Percentiles rank a stretch among this genome's conserved stretches.
phyloP scores from a whole-genome alignment of 2,329 filamentous ascomycete species.

The Colletotrichum nymphaeae region DNA sequence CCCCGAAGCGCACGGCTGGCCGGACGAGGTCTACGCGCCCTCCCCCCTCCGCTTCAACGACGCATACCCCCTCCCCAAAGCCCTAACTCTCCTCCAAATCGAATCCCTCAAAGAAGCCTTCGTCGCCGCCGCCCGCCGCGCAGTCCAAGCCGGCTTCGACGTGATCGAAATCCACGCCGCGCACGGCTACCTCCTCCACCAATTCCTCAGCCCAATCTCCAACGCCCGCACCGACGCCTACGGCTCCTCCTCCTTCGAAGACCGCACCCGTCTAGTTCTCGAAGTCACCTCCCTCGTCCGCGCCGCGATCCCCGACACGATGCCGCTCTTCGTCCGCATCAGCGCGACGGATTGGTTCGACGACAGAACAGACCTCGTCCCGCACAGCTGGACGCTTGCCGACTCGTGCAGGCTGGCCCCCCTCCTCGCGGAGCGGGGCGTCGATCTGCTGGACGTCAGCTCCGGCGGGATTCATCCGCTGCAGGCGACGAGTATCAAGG shows the following conservation, averaged over 20 bases:
- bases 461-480: conserved; percentile 72
- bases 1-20: conserved; percentile 63
- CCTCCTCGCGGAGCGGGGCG: conserved; percentile 72
- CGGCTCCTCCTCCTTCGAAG: conserved; percentile 74
- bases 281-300: conserved; percentile 75
- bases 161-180: conserved; percentile 80
- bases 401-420: conserved; percentile 73
- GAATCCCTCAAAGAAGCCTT: conserved; percentile 71
- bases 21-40: conserved; percentile 60
- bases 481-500: conserved; percentile 62
- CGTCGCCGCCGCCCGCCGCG: conserved; percentile 62
- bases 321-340: conserved; percentile 80
- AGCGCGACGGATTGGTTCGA: conserved; percentile 84
- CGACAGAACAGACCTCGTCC: conserved; percentile 60
- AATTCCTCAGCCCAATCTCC: conserved; percentile 76
- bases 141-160: conserved; percentile 75
- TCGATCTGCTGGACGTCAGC: conserved; percentile 81
- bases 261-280: conserved; percentile 74
- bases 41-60: conserved; percentile 66
- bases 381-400: conserved; percentile 74
- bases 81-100: conserved; percentile 62
- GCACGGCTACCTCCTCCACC: conserved; percentile 80
- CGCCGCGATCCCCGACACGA: conserved; percentile 69
- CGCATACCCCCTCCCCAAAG: conserved; percentile 63
- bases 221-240: conserved; percentile 78